Conservation (phyloP, 2,329 filamentous ascomycete species). For the Colletotrichum tanaceti region DNA sequence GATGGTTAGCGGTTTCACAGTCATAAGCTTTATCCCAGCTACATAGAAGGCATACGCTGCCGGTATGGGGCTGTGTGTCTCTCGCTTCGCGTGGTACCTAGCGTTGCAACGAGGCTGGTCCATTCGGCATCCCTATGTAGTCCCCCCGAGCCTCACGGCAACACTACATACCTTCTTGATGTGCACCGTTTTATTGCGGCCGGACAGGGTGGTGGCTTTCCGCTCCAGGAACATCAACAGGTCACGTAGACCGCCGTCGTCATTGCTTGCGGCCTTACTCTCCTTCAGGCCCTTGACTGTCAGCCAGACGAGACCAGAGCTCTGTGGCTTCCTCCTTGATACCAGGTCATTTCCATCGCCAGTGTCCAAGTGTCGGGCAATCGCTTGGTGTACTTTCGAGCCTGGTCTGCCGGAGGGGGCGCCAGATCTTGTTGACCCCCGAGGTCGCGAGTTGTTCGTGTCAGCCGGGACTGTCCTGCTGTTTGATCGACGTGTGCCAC, state of each 20-base stretch:
- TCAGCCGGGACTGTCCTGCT: slow-evolving; percentile 47
- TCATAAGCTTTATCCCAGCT: slow-evolving; percentile 42
- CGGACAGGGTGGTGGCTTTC: slow-evolving; percentile 67
- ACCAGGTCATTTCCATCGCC: slow-evolving; percentile 39
- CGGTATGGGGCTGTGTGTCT: slow-evolving; percentile 53
- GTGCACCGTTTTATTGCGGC: slow-evolving; percentile 63
- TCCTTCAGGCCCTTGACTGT: slow-evolving; percentile 72
- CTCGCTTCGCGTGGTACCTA: slow-evolving; percentile 47
- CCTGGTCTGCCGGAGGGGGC: slow-evolving; percentile 34
- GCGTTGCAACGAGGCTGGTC: slow-evolving; percentile 51
- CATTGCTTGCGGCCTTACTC: slow-evolving; percentile 75
- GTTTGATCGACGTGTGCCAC: slow-evolving; percentile 48
- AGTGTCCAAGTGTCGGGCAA: slow-evolving; percentile 38
- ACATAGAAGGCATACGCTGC: slow-evolving; percentile 53
- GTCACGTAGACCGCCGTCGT: slow-evolving; percentile 73
- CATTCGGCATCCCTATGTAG: slow-evolving; percentile 47
- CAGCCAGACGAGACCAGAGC: slow-evolving; percentile 47
- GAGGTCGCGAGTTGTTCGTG: slow-evolving; percentile 47
- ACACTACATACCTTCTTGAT: slow-evolving; percentile 81
- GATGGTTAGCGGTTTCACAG: slow-evolving; percentile 72
- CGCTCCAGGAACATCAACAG: slow-evolving; percentile 77
- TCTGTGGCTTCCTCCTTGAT: slow-evolving; percentile 40
- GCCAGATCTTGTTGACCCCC: slow-evolving; percentile 47
- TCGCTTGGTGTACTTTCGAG: slow-evolving; percentile 42
- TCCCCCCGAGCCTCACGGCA: slow-evolving; percentile 48